phyloP scores from a whole-genome alignment of 2,329 filamentous ascomycete genomes.

The Ophiostoma sp. region DNA sequence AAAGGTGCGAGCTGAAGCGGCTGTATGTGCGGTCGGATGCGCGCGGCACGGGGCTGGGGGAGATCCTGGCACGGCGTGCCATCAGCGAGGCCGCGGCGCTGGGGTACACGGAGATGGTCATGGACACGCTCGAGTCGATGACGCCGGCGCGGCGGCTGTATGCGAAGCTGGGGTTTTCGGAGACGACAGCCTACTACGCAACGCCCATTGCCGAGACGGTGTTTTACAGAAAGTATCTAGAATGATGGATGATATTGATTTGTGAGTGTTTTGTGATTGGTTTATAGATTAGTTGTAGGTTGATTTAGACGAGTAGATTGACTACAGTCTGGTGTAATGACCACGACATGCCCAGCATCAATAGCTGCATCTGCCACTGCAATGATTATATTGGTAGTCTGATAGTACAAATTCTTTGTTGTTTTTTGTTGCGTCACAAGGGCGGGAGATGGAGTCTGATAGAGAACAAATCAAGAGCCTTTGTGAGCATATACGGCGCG shows the following conservation, averaged over 20 bases:
- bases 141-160: conserved; percentile 40
- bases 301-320: not conserved
- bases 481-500: not conserved
- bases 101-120: conserved; percentile 23
- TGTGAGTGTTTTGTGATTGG: no score
- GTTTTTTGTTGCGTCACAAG: not conserved
- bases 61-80: conserved; percentile 17
- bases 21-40: conserved; percentile 23
- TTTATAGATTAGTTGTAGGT: no score
- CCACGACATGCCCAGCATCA: not conserved
- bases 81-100: conserved; percentile 12
- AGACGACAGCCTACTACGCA: conserved; percentile 25
- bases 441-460: not conserved
- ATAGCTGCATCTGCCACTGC: not conserved
- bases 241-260: no score
- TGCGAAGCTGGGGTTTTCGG: conserved; percentile 42
- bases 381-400: not conserved
- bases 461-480: not conserved
- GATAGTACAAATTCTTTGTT: not conserved
- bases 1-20: conserved; percentile 26
- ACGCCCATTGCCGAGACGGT: conserved; percentile 24
- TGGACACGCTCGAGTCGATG: conserved; percentile 26
- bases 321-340: not conserved
- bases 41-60: conserved; percentile 24
- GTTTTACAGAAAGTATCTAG: conserved; percentile 13